Evolutionary conservation across 2,329 filamentous ascomycete species (phyloP).

Genomic region (Fusarium miscanthi): DNA sequence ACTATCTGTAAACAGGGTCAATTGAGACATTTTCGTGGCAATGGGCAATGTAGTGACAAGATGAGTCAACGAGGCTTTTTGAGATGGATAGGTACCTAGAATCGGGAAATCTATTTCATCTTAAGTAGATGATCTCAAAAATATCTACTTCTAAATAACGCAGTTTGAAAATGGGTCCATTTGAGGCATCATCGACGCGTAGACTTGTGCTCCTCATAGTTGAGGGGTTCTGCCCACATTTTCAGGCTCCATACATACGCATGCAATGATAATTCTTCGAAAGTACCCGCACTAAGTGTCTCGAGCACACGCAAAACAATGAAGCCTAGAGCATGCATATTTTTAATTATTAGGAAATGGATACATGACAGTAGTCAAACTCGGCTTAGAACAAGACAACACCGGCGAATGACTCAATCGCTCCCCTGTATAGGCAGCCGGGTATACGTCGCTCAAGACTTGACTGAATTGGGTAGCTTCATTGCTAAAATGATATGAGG

Average conservation of each 20-base stretch:
- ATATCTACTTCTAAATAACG: accelerated
- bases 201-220: not conserved
- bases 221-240: not conserved
- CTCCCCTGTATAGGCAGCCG: not conserved
- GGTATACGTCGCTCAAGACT: not conserved
- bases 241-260: not conserved
- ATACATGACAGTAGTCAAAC: accelerated
- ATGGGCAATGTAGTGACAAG: not conserved
- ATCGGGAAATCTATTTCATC: accelerated
- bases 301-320: not conserved
- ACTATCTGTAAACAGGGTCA: not conserved
- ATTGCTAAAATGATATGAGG: not conserved
- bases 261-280: not conserved
- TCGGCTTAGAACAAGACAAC: not conserved
- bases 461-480: not conserved
- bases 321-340: accelerated
- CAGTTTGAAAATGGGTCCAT: not conserved
- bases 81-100: accelerated
- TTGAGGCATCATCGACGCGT: not conserved
- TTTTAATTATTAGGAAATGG: accelerated
- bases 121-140: accelerated
- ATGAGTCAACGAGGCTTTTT: not conserved
- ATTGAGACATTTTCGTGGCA: not conserved
- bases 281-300: too few relatives aligned
- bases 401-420: not conserved